Base-by-base conservation (phyloP, 805 yeast genomes). In the Saccharomycopsis sp. region DNA sequence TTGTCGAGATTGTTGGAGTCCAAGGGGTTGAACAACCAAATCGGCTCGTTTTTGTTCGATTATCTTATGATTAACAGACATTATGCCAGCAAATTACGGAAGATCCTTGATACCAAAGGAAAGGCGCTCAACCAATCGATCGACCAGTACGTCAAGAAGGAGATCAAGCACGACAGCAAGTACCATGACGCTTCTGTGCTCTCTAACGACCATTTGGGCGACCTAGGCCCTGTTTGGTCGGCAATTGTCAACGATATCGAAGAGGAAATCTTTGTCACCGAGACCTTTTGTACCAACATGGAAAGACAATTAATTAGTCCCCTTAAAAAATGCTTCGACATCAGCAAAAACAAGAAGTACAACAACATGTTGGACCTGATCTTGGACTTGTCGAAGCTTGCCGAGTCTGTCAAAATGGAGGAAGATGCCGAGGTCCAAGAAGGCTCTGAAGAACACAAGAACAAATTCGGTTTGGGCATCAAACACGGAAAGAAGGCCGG, bases 21-120 rank as follows among this genome's bases (percentile, higher is more conserved):
- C n/a, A 66, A 70, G 22, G 69, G 72, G 15, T 76, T 80, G 20
- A 67, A 73, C 58, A 65, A 78, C n/a, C 79, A 77, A 58, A 64
- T 75, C 59, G 76, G 78, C 1, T 79, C 76, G 61, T 64, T 64
- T 57, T 70, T 75, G 7, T 77, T 76, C 63, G 81, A 80, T 15
- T 77, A 80, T 78, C 76, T 80, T 22, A 78, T 79, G 20, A 69
- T 77, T 12, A 62, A 62, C 54, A 41, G 58, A 42, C 64, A 62
- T 34, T 62, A 62, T 23, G 53, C 61, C 22, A 57, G 50, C 52
- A 56, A 57, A 53, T 57, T 62, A 47, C 44, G 47, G 3, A 62
- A 62, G 38, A 57, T 62, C 19, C 42, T 59, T 20, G 62, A 59
- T 17, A 57, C 62, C 23, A 62, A 62, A 29, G 64, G 64, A 19